phyloP scores from a whole-genome alignment of 208 protist genomes.

The Leishmania martiniquensis region DNA sequence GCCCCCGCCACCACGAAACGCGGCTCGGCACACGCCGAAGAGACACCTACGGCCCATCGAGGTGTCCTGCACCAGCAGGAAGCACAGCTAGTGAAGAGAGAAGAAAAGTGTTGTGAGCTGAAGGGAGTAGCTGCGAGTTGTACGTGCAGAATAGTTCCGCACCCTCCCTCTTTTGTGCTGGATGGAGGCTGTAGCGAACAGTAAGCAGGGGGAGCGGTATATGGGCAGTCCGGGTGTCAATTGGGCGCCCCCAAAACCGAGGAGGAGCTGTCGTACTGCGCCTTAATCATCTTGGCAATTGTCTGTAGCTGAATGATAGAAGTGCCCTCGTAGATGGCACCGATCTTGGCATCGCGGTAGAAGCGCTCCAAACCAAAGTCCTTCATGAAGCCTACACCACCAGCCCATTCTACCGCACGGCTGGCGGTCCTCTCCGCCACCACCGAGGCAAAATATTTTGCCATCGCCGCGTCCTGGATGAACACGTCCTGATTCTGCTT shows the following conservation, averaged over 20 bases:
- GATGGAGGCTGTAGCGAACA: too few species aligned
- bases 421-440: conserved; percentile 87
- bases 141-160: background rate
- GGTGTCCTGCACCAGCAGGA: background rate
- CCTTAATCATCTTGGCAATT: conserved; percentile 92
- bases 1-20: background rate
- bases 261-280: conserved; percentile 46
- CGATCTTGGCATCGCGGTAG: conserved; percentile 94
- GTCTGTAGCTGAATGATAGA: conserved; percentile 96
- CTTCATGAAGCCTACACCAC: conserved; percentile 96
- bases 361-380: conserved; percentile 95
- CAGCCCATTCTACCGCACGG: conserved; percentile 92
- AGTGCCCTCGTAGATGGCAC: conserved; percentile 95
- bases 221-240: too few species aligned
- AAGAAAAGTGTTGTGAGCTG: background rate
- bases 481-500: conserved; percentile 88
- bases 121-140: background rate
- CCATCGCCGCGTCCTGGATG: conserved; percentile 95
- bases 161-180: too few species aligned
- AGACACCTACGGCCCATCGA: too few species aligned
- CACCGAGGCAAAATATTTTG: conserved; percentile 92
- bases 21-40: too few species aligned
- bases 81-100: background rate
- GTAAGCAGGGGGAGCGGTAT: too few species aligned
- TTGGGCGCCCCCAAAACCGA: background rate